A percentile compares a stretch with the other conserved stretches of the same genome.
These are phyloP conservation scores for Barbatosphaeria neglecta DNA, from an alignment of 495 filamentous ascomycete species.

Conservation along the genomic window DNA sequence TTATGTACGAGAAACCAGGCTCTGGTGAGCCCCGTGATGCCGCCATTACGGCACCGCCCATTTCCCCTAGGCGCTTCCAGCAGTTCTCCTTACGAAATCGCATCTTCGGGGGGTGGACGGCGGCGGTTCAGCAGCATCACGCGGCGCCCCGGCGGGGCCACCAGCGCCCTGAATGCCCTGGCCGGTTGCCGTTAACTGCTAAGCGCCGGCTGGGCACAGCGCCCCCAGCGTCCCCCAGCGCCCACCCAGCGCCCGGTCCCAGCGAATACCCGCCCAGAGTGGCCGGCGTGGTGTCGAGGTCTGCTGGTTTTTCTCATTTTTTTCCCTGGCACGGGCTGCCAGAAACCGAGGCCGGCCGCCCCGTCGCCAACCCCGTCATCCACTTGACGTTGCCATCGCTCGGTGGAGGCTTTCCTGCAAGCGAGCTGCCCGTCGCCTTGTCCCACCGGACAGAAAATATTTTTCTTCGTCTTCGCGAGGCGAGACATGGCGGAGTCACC, in stretches of 20 bases:
- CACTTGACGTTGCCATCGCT: background rate
- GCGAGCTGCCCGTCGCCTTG: constrained; percentile 1
- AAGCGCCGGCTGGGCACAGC: constrained; percentile 10
- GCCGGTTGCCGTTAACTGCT: constrained; percentile 19
- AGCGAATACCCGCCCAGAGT: constrained; percentile 1
- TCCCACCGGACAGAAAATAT: no score
- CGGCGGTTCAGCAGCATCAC: constrained; percentile 10
- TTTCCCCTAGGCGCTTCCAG: no score
- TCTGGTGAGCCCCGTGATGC: constrained; percentile 18
- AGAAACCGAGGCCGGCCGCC: no score
- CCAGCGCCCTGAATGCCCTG: no score
- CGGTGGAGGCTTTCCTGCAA: no score
- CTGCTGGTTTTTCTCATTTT: constrained; percentile 1
- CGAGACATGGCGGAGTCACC: no score
- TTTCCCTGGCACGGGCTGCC: background rate
- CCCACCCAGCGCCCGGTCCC: no score
- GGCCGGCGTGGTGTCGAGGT: constrained; percentile 3
- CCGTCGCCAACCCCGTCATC: no score
- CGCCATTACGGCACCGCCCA: constrained; percentile 10
- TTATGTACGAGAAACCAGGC: constrained; percentile 19
- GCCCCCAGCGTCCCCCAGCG: no score
- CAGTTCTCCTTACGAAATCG: background rate
- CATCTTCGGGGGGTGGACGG: background rate
- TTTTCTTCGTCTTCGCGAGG: no score
- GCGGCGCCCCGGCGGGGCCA: no score